Percentiles rank a stretch among this genome's conserved stretches.
Conservation (phyloP, 495 filamentous ascomycete species). For the Penicillium ochrochloron region DNA sequence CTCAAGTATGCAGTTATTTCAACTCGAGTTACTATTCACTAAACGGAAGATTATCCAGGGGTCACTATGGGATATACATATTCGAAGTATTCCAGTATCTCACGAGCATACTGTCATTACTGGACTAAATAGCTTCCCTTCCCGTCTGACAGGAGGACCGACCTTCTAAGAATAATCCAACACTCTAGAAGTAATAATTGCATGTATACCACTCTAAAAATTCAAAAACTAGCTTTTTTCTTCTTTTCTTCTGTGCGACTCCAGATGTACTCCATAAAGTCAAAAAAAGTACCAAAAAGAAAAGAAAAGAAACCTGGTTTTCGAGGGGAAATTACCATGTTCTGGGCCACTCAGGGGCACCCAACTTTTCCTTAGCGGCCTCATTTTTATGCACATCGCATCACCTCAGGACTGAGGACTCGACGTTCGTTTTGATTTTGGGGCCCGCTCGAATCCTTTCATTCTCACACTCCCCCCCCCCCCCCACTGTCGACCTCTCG, state of each 20-base stretch:
- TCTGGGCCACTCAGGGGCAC: constrained; percentile 8
- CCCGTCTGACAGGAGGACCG: neutral
- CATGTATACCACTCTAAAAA: too few relatives aligned
- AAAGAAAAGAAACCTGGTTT: neutral
- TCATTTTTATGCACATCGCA: constrained; percentile 29
- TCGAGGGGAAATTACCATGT: neutral
- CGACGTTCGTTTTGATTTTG: constrained; percentile 5
- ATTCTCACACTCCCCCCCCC: constrained; percentile 7
- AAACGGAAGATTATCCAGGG: too few relatives aligned
- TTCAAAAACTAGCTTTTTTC: too few relatives aligned
- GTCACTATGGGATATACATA: too few relatives aligned
- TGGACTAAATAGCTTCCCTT: too few relatives aligned
- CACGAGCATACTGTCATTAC: too few relatives aligned
- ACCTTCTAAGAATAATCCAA: neutral
- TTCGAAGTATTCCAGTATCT: too few relatives aligned
- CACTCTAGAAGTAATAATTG: too few relatives aligned
- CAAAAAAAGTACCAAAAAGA: constrained; percentile 7
- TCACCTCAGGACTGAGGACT: constrained; percentile 9
- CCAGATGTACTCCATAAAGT: neutral
- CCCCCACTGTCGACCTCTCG: constrained; percentile 16
- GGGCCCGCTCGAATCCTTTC: constrained; percentile 11
- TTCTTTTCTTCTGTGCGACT: too few relatives aligned
- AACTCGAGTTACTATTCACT: too few relatives aligned
- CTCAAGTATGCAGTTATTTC: too few relatives aligned
- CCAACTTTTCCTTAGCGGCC: constrained; percentile 12